Conservation (phyloP, 208 protist species). For the Leptomonas seymouri region DNA sequence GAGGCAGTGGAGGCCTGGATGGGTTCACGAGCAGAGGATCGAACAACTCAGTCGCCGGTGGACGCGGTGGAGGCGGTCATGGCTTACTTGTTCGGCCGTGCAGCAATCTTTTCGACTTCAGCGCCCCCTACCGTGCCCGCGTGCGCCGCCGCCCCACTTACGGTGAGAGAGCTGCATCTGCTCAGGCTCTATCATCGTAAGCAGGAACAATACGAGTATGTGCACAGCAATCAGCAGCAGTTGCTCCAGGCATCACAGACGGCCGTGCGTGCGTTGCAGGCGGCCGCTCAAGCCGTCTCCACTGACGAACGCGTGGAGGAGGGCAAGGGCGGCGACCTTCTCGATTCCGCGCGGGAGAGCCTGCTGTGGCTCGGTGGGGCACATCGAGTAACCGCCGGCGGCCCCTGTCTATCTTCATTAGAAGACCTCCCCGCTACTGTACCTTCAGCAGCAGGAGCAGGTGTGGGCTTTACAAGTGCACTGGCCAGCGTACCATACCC, state of each 20-base stretch:
- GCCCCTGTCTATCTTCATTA: not conserved
- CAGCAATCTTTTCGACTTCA: not conserved
- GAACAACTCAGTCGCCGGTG: not conserved
- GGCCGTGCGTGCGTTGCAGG: slow-evolving; percentile 13
- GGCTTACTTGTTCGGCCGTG: slow-evolving; percentile 1
- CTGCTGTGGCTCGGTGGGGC: not conserved
- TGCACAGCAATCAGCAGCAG: slow-evolving; percentile 25
- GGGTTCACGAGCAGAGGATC: not conserved
- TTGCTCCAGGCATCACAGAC: slow-evolving; percentile 9
- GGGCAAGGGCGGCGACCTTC: not conserved
- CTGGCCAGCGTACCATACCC: slow-evolving; percentile 23
- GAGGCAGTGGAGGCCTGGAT: slow-evolving; percentile 15
- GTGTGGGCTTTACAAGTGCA: slow-evolving; percentile 16
- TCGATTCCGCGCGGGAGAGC: slow-evolving; percentile 11
- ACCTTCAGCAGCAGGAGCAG: not conserved
- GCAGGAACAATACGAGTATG: slow-evolving; percentile 32
- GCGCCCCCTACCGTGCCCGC: not conserved
- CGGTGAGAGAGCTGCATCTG: slow-evolving; percentile 18
- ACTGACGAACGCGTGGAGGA: not conserved
- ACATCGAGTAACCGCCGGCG: not conserved
- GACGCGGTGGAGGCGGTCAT: slow-evolving; percentile 1
- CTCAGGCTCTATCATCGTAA: slow-evolving; percentile 33
- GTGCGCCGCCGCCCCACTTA: slow-evolving; percentile 6
- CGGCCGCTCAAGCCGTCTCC: not conserved
- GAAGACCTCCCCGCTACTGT: not conserved